Conservation (phyloP, 163 green algal species). For the Scenedesmus sp. region DNA sequence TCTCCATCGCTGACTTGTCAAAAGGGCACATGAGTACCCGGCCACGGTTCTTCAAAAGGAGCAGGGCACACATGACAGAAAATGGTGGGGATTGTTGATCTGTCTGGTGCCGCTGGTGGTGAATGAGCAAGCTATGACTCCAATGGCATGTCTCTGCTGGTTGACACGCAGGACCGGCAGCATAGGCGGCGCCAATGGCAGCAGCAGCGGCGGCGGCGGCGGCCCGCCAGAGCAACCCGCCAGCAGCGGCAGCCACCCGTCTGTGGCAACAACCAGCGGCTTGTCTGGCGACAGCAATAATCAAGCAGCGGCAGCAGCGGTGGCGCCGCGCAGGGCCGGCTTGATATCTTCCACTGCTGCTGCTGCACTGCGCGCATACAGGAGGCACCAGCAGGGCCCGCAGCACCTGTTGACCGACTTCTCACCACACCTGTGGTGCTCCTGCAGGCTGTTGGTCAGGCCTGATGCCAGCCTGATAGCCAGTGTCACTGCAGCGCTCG, state of each 20-base stretch:
- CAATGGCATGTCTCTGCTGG: background rate
- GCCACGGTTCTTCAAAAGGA: too few species aligned
- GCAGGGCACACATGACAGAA: too few species aligned
- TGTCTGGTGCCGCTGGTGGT: too few species aligned
- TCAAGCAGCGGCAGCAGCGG: constrained; percentile 19
- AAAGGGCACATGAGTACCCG: too few species aligned
- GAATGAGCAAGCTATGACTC: too few species aligned
- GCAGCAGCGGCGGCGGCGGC: background rate
- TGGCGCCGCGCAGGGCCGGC: background rate
- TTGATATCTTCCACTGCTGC: constrained; percentile 25
- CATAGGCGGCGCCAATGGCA: background rate
- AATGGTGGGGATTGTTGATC: too few species aligned
- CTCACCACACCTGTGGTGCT: constrained; percentile 29
- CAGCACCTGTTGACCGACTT: constrained; percentile 41
- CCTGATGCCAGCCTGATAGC: background rate
- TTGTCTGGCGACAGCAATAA: background rate
- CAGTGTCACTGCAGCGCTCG: background rate
- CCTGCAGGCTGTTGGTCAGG: background rate
- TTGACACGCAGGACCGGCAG: background rate
- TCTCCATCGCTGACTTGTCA: too few species aligned
- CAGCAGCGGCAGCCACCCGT: background rate
- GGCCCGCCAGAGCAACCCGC: background rate
- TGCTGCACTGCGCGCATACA: constrained; percentile 18
- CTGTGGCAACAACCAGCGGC: background rate
- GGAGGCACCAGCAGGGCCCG: constrained; percentile 36